A percentile compares a stretch with the other conserved stretches of the same genome.
Evolutionary conservation across 2,329 filamentous ascomycete genomes (phyloP).

Genomic region (Colletotrichum sp.): DNA sequence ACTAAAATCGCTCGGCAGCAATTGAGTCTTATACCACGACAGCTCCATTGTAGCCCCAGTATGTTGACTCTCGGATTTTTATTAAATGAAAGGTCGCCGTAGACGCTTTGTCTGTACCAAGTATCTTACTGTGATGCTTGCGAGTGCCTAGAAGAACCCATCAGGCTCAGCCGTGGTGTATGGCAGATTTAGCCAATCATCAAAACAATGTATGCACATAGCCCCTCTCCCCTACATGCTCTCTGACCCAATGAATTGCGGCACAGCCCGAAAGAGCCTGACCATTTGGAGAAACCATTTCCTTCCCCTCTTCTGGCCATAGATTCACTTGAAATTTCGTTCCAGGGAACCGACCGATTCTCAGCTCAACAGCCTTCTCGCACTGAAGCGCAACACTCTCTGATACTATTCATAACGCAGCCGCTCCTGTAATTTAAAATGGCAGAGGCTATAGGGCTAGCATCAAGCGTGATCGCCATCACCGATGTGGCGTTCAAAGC

Average conservation of each 20-base stretch:
- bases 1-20: no score
- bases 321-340: no score
- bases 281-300: neutral
- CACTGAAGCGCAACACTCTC: neutral
- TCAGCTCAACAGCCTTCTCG: fast-evolving
- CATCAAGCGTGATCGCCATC: neutral
- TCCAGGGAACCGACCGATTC: no score
- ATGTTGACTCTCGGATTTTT: no score
- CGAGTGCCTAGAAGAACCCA: no score
- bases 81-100: no score
- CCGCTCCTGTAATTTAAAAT: fast-evolving
- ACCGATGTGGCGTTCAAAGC: neutral
- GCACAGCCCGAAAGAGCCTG: neutral
- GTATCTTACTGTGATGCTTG: no score
- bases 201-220: neutral
- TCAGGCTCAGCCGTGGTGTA: fast-evolving
- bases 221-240: neutral
- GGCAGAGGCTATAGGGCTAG: neutral
- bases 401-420: fast-evolving
- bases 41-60: no score
- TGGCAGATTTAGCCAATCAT: no score
- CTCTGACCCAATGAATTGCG: neutral
- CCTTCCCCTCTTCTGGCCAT: no score
- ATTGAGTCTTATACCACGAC: no score
- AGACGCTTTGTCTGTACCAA: no score